Evolutionary conservation across 805 yeast species (phyloP), one percentile per base, ranked within the genome.

Genomic region (Yamadazyma sp.): DNA sequence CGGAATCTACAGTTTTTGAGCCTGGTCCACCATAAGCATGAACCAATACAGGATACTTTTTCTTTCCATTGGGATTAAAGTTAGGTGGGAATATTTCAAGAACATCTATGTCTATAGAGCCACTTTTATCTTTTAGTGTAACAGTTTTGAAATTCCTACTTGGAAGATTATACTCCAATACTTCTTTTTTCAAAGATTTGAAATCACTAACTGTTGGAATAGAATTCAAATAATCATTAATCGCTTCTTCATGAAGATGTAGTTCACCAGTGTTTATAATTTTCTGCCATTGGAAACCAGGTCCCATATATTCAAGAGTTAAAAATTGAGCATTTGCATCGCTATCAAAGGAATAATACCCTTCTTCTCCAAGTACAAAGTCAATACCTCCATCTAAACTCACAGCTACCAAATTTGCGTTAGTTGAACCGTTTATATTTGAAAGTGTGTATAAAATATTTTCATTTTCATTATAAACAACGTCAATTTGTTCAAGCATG

Each of bases 21-120:
- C 93, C 94, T 1, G 95, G 95, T 0, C 93, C 94, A 3, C 88
- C 93, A 52, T 85, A 85, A 0, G 76, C 80, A 38, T 75, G 72
- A 2, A 83, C 86, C 27, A 85, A 55, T 9, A 85, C 42, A 0
- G 93, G 89, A 48, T 82, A 76, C 42, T 72, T 69, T 13, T 30
- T 38, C 26, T 55, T 56, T 12, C 33, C 23, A 1, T 45, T 45
- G 2, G 70, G 58, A 42, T 78, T 61, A 46, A 81, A 75, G 30
- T 65, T 62, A 0, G 70, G 69, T 0, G 95, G 95, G 27, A 71
- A 62, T 7, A 79, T 75, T 49, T 83, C 89, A 26, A 80, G 56
- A 36, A 78, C 68, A 49, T 80, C 75, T 5, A 80, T 51, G 6
- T 45, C 48, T 1, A 72, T 46, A 7, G 65, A 69, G 35, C 60